Conservation (phyloP, 2,329 filamentous ascomycete species). For the Apiospora pterosperma region DNA sequence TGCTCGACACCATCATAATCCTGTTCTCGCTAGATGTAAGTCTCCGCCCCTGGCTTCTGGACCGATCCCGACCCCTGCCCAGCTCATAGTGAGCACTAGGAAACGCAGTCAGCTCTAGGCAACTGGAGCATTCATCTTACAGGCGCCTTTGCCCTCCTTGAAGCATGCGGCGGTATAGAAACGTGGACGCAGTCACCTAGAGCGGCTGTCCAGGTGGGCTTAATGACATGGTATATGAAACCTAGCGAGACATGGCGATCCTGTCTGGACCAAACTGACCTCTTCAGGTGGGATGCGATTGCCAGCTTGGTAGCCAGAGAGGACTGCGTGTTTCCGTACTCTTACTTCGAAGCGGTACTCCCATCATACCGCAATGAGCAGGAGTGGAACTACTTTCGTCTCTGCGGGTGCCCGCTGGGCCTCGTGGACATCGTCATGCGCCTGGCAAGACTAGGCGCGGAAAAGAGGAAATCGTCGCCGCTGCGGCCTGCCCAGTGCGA, state of each 20-base stretch:
- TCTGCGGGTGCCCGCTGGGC: conserved; percentile 1
- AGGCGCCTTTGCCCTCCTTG: not conserved
- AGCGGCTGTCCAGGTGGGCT: not conserved
- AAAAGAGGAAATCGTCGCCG: not conserved
- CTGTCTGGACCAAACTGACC: not conserved
- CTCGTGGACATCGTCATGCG: conserved; percentile 5
- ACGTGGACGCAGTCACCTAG: not conserved
- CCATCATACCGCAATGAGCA: not conserved
- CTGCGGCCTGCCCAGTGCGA: not conserved
- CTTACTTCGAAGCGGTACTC: conserved; percentile 1
- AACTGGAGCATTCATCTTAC: conserved; percentile 6
- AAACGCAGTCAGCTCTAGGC: conserved; percentile 4
- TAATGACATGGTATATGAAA: not conserved
- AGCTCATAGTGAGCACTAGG: not conserved
- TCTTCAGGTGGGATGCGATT: conserved; percentile 6
- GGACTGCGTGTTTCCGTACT: conserved; percentile 4
- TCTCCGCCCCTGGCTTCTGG: not conserved
- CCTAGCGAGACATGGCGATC: not conserved
- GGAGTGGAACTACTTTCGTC: conserved; percentile 6
- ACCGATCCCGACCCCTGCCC: too few species aligned
- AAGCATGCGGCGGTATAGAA: not conserved
- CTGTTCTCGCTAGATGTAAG: not conserved
- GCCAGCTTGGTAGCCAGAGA: conserved; percentile 4
- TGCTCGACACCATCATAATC: not conserved
- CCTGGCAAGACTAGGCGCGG: not conserved